Percentiles rank a stretch among this genome's conserved stretches.
Evolutionary conservation across 169 alveolate species (phyloP).

Genomic region (Blepharisma undulans): DNA sequence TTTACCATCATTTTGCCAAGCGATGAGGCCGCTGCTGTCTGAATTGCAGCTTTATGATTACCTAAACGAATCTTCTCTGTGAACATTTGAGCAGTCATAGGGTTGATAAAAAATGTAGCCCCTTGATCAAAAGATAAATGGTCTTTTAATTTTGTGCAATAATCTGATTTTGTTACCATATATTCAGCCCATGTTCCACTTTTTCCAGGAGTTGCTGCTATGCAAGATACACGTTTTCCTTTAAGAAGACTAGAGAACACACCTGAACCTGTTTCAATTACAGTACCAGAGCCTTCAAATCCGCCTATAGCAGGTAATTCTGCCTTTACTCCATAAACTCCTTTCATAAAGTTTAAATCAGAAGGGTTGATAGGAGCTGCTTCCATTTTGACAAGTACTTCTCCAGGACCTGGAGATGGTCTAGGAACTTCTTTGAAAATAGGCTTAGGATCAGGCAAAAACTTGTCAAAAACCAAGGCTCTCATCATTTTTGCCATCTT

Average conservation of each 20-base stretch:
- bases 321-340: conserved; percentile 44
- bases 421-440: conserved; percentile 44
- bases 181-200: conserved; percentile 29
- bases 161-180: background rate
- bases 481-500: background rate
- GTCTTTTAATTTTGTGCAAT: background rate
- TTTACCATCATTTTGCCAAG: background rate
- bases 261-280: conserved; percentile 57
- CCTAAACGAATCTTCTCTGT: background rate
- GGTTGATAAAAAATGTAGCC: background rate
- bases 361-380: conserved; percentile 79
- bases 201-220: background rate
- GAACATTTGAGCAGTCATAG: background rate
- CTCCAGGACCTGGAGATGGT: conserved; percentile 59
- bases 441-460: conserved; percentile 11
- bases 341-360: conserved; percentile 58
- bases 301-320: conserved; percentile 72
- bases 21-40: conserved; percentile 30
- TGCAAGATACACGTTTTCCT: background rate
- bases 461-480: conserved; percentile 6
- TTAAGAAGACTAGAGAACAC: background rate
- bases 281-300: conserved; percentile 83
- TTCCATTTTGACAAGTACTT: conserved; percentile 69
- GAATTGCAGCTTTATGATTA: background rate
- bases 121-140: conserved; percentile 24